Conservation (phyloP, 352 stramenopile species). For the Phytopythium sindhum region DNA sequence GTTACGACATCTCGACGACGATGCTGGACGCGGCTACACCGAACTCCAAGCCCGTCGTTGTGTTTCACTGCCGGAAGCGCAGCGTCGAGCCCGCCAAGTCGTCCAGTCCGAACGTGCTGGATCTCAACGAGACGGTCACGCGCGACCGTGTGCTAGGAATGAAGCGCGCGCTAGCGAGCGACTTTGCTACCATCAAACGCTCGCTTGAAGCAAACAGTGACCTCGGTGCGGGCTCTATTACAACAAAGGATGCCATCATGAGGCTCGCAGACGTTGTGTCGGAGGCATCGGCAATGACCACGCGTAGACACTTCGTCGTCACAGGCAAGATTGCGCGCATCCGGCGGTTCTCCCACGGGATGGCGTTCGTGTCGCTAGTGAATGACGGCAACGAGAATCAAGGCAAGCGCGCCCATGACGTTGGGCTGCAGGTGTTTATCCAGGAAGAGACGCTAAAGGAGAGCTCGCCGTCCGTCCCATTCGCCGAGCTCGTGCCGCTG, state of each 20-base stretch:
- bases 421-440: slow-evolving; percentile 5
- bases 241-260: neutral
- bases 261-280: neutral
- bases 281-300: neutral
- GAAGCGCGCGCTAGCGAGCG: slow-evolving; percentile 8
- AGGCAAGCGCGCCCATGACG: neutral
- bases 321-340: slow-evolving; percentile 33
- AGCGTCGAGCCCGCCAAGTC: neutral
- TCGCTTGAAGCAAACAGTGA: neutral
- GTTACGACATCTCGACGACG: slow-evolving; percentile 25
- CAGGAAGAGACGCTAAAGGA: neutral
- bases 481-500: neutral
- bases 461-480: neutral
- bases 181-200: neutral
- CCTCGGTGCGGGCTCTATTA: slow-evolving; percentile 8
- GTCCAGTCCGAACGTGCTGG: neutral
- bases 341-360: slow-evolving; percentile 42
- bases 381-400: neutral
- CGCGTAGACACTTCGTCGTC: slow-evolving; percentile 24
- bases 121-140: neutral
- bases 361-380: slow-evolving; percentile 42
- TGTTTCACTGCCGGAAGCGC: slow-evolving; percentile 36
- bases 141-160: slow-evolving; percentile 13
- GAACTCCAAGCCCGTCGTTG: slow-evolving; percentile 26
- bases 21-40: slow-evolving; percentile 14